Conservation (phyloP, 495 filamentous ascomycete species). For the Letharia columbiana region DNA sequence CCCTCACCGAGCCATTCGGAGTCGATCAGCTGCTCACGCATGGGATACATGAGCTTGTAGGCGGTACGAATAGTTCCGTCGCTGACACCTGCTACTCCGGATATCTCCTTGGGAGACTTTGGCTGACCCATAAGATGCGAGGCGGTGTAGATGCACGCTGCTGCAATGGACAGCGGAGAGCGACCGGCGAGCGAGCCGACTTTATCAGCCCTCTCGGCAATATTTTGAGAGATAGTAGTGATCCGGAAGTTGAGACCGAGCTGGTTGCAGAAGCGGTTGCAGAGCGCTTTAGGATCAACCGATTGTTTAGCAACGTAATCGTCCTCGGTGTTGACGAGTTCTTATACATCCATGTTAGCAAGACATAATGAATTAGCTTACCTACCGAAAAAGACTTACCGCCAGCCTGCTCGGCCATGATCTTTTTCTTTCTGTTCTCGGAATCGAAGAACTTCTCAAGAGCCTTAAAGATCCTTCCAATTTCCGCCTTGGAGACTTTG, state of each 20-base stretch:
- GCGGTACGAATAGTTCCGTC: constrained; percentile 94
- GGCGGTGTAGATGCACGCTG: constrained; percentile 92
- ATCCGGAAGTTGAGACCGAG: constrained; percentile 60
- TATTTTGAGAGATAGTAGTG: constrained; percentile 59
- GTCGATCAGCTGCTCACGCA: constrained; percentile 64
- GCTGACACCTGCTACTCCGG: constrained; percentile 70
- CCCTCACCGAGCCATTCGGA: constrained; percentile 63
- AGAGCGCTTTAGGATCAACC: constrained; percentile 77
- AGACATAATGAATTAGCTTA: constrained; percentile 5
- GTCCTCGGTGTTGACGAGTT: constrained; percentile 39
- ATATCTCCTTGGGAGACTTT: constrained; percentile 80
- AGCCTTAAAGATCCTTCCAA: constrained; percentile 88
- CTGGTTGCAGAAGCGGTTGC: constrained; percentile 78
- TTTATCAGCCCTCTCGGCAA: constrained; percentile 64
- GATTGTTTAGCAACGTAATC: constrained; percentile 66
- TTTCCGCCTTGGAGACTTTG: constrained; percentile 93
- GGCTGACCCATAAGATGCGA: constrained; percentile 70
- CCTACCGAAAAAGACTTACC: constrained; percentile 32
- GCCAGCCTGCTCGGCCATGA: constrained; percentile 39
- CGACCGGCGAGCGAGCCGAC: constrained; percentile 79
- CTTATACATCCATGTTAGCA: constrained; percentile 17
- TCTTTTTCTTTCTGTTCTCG: constrained; percentile 47
- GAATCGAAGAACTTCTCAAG: constrained; percentile 75
- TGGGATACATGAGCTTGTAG: constrained; percentile 75
- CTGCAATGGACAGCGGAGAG: constrained; percentile 87